phyloP scores from a whole-genome alignment of 129 eudicot genomes.

The Chrysanthemum makinoi region DNA sequence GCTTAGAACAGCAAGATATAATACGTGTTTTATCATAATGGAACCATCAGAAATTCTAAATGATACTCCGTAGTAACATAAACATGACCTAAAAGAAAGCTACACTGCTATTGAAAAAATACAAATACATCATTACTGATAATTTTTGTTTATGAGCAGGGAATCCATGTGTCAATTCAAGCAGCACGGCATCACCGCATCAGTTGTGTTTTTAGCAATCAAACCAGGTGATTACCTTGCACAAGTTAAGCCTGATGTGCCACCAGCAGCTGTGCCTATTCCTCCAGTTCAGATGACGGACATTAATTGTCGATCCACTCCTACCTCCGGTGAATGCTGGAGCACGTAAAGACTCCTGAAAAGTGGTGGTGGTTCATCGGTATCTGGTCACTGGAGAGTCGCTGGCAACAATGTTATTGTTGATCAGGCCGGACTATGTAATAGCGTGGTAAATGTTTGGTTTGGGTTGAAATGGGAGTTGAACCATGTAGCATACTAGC shows the following conservation, averaged over 20 bases:
- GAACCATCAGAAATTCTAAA: too few species aligned
- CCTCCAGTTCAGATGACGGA: conserved; percentile 42
- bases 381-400: conserved; percentile 23
- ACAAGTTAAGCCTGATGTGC: conserved; percentile 25
- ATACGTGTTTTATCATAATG: too few species aligned
- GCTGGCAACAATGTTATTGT: conserved; percentile 22
- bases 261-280: conserved; percentile 54
- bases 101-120: too few species aligned
- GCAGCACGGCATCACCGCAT: conserved; percentile 5
- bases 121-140: not conserved
- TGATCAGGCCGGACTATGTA: conserved; percentile 16
- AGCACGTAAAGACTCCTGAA: conserved; percentile 11
- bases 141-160: conserved; percentile 32
- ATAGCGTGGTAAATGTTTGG: not conserved
- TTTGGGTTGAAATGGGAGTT: not conserved
- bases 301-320: conserved; percentile 56
- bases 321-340: conserved; percentile 47
- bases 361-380: not conserved
- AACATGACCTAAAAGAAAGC: too few species aligned
- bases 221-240: conserved; percentile 45
- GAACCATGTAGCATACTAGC: not conserved
- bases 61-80: too few species aligned
- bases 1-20: conserved; percentile 10
- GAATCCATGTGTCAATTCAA: conserved; percentile 46
- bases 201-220: conserved; percentile 32